These are phyloP conservation scores for Basidiobolus meristosporus DNA, from an alignment of 371 early-diverging fungal genomes.

Conservation along the genomic window DNA sequence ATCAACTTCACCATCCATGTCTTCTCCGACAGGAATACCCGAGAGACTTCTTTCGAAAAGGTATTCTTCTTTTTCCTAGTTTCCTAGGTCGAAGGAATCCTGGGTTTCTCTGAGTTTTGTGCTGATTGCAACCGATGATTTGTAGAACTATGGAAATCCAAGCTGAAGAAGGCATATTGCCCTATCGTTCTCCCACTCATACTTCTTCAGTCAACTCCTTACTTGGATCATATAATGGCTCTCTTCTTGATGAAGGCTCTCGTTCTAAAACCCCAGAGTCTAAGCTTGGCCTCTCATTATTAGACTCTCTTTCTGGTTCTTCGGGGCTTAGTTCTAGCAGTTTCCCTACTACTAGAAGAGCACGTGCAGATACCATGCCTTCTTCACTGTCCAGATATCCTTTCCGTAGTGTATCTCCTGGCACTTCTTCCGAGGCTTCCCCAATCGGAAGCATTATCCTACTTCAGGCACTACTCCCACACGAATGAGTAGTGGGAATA, in stretches of 20 bases:
- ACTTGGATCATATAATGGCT: slow-evolving; percentile 2
- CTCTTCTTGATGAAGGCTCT: slow-evolving; percentile 4
- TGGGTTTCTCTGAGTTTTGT: no score
- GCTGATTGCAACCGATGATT: neutral
- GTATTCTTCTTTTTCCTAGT: no score
- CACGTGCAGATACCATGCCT: slow-evolving; percentile 65
- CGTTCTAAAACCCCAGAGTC: slow-evolving; percentile 4
- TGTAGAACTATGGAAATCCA: slow-evolving; percentile 7
- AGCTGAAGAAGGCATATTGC: slow-evolving; percentile 7
- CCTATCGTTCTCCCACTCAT: slow-evolving; percentile 4
- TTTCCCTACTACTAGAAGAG: slow-evolving; percentile 16
- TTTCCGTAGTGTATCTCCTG: slow-evolving; percentile 11
- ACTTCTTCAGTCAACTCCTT: slow-evolving; percentile 3
- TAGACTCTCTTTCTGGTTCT: neutral
- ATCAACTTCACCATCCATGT: no score
- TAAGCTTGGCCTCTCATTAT: neutral
- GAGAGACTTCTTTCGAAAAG: no score
- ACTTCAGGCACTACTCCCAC: slow-evolving; percentile 15
- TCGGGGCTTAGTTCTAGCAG: slow-evolving; percentile 1
- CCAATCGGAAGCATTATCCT: slow-evolving; percentile 5
- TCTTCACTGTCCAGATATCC: slow-evolving; percentile 28
- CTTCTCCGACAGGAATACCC: no score
- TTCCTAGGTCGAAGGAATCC: no score
- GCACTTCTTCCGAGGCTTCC: slow-evolving; percentile 7
- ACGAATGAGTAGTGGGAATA: slow-evolving; percentile 15